phyloP scores from a whole-genome alignment of 106 monocot genomes.

The Vanilla planifolia region DNA sequence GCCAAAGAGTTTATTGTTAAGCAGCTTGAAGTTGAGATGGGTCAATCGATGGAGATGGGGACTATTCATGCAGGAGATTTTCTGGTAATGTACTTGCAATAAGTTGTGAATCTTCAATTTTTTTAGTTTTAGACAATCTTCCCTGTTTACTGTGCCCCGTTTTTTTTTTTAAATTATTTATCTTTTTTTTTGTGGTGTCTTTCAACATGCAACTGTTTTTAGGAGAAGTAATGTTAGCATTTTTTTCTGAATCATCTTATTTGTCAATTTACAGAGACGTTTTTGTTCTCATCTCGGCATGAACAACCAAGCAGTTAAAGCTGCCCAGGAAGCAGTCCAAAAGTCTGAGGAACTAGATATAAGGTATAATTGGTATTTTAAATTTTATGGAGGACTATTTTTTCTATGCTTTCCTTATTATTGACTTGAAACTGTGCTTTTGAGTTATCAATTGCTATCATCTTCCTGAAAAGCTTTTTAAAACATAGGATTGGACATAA shows the following conservation, averaged over 20 bases:
- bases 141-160: not conserved
- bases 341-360: constrained; percentile 32
- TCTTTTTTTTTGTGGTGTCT: too few relatives aligned
- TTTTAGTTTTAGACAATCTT: not conserved
- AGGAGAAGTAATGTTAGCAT: too few relatives aligned
- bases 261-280: constrained; percentile 19
- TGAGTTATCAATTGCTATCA: too few relatives aligned
- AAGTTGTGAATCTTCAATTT: not conserved
- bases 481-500: too few relatives aligned
- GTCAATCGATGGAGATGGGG: constrained; percentile 26
- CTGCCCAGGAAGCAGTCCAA: constrained; percentile 31
- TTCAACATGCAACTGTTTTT: too few relatives aligned
- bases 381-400: not conserved
- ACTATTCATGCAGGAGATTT: constrained; percentile 34
- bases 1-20: constrained; percentile 32
- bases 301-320: constrained; percentile 24
- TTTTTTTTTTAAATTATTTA: not conserved
- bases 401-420: too few relatives aligned
- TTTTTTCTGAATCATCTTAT: constrained; percentile 9
- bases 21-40: constrained; percentile 33
- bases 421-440: too few relatives aligned
- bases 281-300: constrained; percentile 30
- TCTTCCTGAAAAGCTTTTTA: too few relatives aligned
- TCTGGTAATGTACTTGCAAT: constrained; percentile 13
- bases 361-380: constrained; percentile 6